Percentiles rank a stretch among this genome's conserved stretches.
phyloP scores from a whole-genome alignment of 257 asterid species.

The Penstemon davidsonii region DNA sequence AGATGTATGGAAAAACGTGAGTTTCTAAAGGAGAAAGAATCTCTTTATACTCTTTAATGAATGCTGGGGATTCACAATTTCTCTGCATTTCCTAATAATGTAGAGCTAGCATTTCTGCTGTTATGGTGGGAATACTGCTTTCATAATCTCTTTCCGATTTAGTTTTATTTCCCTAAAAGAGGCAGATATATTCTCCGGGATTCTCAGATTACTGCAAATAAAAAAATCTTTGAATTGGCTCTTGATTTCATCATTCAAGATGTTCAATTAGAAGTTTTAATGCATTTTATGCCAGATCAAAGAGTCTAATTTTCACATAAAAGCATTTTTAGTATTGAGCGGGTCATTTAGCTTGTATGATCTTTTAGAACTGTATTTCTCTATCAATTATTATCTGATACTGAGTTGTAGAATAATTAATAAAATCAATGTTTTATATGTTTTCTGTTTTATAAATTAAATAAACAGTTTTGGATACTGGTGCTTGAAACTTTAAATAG shows the following conservation, averaged over 20 bases:
- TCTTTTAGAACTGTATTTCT: no score
- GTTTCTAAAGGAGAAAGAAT: no score
- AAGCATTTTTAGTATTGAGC: background rate
- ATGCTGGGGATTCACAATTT: conserved; percentile 1
- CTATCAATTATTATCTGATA: no score
- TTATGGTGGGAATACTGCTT: conserved; percentile 1
- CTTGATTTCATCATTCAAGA: background rate
- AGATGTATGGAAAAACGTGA: no score
- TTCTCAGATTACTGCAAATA: background rate
- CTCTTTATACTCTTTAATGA: background rate
- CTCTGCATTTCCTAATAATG: background rate
- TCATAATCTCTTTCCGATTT: background rate
- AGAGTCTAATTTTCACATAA: background rate
- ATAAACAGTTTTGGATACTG: no score
- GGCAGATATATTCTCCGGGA: conserved; percentile 1
- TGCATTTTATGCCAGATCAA: background rate
- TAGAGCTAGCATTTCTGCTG: background rate
- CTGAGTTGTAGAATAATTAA: no score
- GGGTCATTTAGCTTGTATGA: no score
- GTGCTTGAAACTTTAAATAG: no score
- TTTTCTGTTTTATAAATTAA: no score
- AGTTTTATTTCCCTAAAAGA: background rate
- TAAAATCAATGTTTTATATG: no score
- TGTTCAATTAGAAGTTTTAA: background rate
- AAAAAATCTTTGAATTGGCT: background rate